A percentile compares a stretch with the other conserved stretches of the same genome.
phyloP scores from a whole-genome alignment of 176 grass and related monocot genomes.

The Oryza nivara region DNA sequence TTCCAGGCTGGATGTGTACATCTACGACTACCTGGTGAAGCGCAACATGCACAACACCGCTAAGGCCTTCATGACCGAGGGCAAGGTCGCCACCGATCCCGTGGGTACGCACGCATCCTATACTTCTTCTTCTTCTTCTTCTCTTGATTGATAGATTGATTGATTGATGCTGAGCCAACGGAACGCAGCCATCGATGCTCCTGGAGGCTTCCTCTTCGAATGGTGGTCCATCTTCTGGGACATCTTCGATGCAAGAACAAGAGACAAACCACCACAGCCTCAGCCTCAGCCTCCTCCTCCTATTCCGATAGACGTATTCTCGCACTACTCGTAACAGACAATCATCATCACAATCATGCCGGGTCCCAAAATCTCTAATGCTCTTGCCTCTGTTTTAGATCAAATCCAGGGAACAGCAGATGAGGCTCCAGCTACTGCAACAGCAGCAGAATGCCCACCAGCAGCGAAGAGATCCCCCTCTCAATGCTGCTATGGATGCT shows the following conservation, averaged over 20 bases:
- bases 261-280: constrained; percentile 42
- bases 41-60: constrained; percentile 87
- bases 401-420: constrained; percentile 82
- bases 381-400: constrained; percentile 36
- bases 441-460: constrained; percentile 67
- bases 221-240: constrained; percentile 94
- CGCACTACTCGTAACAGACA: too few relatives aligned
- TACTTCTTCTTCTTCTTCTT: fast-evolving
- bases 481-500: constrained; percentile 47
- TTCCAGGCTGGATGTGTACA: constrained; percentile 95
- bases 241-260: constrained; percentile 68
- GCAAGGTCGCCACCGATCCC: constrained; percentile 88
- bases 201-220: constrained; percentile 77
- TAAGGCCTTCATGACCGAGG: constrained; percentile 93
- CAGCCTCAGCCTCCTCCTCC: constrained; percentile 19
- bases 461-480: constrained; percentile 40
- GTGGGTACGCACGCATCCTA: constrained; percentile 53
- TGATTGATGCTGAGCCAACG: background rate
- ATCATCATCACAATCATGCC: too few relatives aligned
- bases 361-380: background rate
- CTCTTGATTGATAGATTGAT: background rate
- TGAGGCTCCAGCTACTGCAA: constrained; percentile 67
- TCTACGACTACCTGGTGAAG: constrained; percentile 94
- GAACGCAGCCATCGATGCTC: constrained; percentile 67
- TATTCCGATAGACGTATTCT: constrained; percentile 38